Base-by-base conservation (phyloP, 2,329 filamentous ascomycete species). In the Dothistroma pini region DNA sequence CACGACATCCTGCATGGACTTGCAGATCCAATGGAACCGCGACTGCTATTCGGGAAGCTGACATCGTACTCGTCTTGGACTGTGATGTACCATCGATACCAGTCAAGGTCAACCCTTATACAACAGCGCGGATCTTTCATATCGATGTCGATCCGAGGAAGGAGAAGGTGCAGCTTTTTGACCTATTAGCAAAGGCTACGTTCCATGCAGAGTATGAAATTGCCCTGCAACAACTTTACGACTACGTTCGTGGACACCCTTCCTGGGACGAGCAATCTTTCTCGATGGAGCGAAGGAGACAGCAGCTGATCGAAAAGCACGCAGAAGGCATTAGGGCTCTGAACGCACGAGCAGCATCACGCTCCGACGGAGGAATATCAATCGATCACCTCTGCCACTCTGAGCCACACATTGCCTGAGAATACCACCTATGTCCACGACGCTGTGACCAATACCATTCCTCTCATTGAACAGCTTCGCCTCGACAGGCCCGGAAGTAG, bases 71-170 rank as follows among this genome's bases (percentile, higher is more conserved):
- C 0, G 87, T 96, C 2, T 72, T 95, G 19, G 89, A 96, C 74
- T 93, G 90, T 64, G 91, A 96, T 70, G 90, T 96, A 0, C 91
- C 92, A 0, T 96, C 91, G 90, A 90, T 96, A 59, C 86, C 88
- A 22, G 93, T 90, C 0, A 84, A 85, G 60, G 84, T 81, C 73
- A 80, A 80, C 31, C 85, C 85, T 0, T 79, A 76, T 3, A 72
- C 77, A 0, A 74, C 76, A 1, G 81, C 84, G 1, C 82, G 78
- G 58, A 82, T 88, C 60, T 81, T 83, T 61, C 86, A 88, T 63
- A 76, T 89, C 50, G 86, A 88, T 66, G 76, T 83, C 32, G 86
- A 88, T 62, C 85, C 85, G 0, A 74, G 88, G 31, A 88, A 88
- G 60, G 78, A 83, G 61, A 77, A 80, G 61, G 82, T 83, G 72